Base-by-base conservation (phyloP, 495 filamentous ascomycete species). In the Neurospora sp. region DNA sequence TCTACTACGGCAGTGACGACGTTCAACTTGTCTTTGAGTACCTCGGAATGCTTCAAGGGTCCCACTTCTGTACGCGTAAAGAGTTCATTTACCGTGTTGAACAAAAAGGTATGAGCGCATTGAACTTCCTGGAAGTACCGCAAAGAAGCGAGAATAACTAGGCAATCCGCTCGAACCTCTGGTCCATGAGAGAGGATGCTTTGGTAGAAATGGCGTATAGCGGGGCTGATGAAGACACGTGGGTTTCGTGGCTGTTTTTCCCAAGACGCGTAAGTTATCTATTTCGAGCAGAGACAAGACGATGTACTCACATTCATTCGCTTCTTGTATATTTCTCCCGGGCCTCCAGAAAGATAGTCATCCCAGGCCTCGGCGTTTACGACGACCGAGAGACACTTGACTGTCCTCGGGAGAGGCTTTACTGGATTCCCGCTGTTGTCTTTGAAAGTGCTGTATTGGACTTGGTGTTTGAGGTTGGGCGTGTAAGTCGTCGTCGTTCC, bases 1-100 rank as follows among this genome's bases (percentile, higher is more conserved):
- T 85, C 83, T 12, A 81, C 78, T 31, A 79, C 80, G 17, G 79
- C 83, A 7, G 73, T 74, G 48, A 86, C 22, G 7, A 84, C 76
- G 69, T 73, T 53, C 31, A 84, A 53, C 9, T 68, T 65, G 53
- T 65, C 53, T 17, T 65, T 65, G 27, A 65, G 27, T 7, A 35
- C 53, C 53, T 65, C 53, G 53, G 53, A 16, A 16, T 65, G 1
- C 53, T 31, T 8, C 53, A 65, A 14, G 31, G 53, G 53, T 1
- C 53, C 53, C 12, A 65, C 27, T 37, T 65, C 53, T 37, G 31
- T 65, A 3, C 53, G 53, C 10, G 27, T 14, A 3, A 65, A 37
- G 27, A 65, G 53, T 35, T 65, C 53, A 17, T 65, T 65, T 65
- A 65, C 27, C 53, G 53, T 65, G 31, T 65, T 65, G 53, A 65